A percentile compares a stretch with the other conserved stretches of the same genome.
Evolutionary conservation across 495 filamentous ascomycete genomes (phyloP).

Genomic region (Aspergillus carlsbadensis): DNA sequence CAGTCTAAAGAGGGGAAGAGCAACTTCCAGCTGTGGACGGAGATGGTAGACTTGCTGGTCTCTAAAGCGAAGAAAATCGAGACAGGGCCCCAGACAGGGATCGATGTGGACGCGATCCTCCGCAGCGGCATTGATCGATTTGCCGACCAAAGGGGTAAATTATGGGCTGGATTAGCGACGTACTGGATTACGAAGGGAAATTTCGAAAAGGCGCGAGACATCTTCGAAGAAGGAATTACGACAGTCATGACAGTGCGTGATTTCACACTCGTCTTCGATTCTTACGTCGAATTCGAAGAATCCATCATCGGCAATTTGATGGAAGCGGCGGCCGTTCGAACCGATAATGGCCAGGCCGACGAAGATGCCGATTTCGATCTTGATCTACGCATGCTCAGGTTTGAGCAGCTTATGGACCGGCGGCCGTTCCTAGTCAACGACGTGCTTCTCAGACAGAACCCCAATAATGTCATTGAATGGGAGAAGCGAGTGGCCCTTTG

Average conservation of each 20-base stretch:
- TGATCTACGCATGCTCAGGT: slow-evolving; percentile 95
- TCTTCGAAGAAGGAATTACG: slow-evolving; percentile 95
- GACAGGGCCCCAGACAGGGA: slow-evolving; percentile 71
- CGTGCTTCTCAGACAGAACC: slow-evolving; percentile 91
- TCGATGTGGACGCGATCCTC: slow-evolving; percentile 92
- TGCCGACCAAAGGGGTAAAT: slow-evolving; percentile 88
- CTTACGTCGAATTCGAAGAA: slow-evolving; percentile 96
- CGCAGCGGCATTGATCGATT: slow-evolving; percentile 91
- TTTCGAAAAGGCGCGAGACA: slow-evolving; percentile 87
- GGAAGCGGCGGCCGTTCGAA: slow-evolving; percentile 78
- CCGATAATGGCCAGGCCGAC: slow-evolving; percentile 77
- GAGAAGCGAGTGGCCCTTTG: slow-evolving; percentile 92
- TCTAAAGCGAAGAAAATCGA: slow-evolving; percentile 84
- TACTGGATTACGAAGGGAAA: slow-evolving; percentile 95
- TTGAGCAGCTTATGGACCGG: slow-evolving; percentile 97
- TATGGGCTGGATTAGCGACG: slow-evolving; percentile 95
- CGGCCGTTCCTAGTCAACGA: slow-evolving; percentile 97
- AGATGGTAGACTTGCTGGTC: slow-evolving; percentile 97
- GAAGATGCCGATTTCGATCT: slow-evolving; percentile 92
- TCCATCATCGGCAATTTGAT: slow-evolving; percentile 89
- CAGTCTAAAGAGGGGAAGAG: slow-evolving; percentile 91
- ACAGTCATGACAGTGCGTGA: slow-evolving; percentile 99
- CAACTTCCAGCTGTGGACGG: slow-evolving; percentile 95
- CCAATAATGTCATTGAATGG: slow-evolving; percentile 96
- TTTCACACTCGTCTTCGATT: slow-evolving; percentile 95